Evolutionary conservation across 768 basidiomycete genomes (phyloP), one percentile per base, ranked within the genome.

Genomic region (Russula sp.): DNA sequence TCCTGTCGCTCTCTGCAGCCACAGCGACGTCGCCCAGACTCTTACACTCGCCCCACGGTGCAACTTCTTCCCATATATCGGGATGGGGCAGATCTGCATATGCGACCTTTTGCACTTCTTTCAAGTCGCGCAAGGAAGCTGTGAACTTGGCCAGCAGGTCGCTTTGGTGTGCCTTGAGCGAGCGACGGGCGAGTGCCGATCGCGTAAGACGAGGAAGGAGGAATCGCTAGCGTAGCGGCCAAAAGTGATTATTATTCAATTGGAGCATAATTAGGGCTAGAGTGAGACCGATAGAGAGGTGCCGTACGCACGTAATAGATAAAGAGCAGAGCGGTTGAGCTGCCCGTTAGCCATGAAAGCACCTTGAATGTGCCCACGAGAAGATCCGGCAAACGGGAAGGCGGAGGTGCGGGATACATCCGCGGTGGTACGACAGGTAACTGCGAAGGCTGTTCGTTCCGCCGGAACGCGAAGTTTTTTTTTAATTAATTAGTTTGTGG

Each of bases 351-450:
- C 90, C 88, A 91, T 7, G 75, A 74, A 53, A 87, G 79, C 20
- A 89, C 72, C 46, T 86, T 80, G 29, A 76, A 72, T 18, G 85
- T 72, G 3, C 84, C 87, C 11, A 84, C 70, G n/a, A 91, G 73
- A 42, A 90, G 77, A 48, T 78, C 77, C 0, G 88, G 88, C 1
- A 91, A 73, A 66, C 80, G 82, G 3, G 88, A 90, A 3, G 87
- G 87, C 5, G 83, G 81, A 11, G 77, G 80, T 62, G 80, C 81
- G 4, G 88, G 88, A 67, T 91, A 91, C 51, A 85, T 83, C 65
- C 87, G 80, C 0, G 88, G 87, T 20, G 88, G 88, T 39, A 91
- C 72, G 6, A 71, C 60, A 9, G 85, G 87, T 11, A 71, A 67
- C 68, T 75, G 69, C 16, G 59, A 59, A 16, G 70, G 71, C 67